phyloP scores from a whole-genome alignment of 2,329 filamentous ascomycete species.

The Neofusicoccum umdonicola region DNA sequence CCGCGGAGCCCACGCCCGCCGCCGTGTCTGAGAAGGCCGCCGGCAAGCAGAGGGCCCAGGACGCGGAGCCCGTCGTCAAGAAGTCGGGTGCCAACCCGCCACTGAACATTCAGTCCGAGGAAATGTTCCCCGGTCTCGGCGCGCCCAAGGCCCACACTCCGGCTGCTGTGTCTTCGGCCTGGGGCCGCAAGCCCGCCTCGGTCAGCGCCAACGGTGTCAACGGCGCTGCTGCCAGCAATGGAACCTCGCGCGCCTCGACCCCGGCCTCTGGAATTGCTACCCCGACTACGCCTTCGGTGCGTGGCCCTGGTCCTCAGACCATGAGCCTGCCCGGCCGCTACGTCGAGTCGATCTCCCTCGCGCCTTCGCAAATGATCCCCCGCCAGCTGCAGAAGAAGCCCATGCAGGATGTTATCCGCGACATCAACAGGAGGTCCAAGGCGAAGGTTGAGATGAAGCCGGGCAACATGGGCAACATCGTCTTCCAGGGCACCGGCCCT shows the following conservation, averaged over 20 bases:
- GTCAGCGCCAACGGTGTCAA: conserved; percentile 50
- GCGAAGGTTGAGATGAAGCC: conserved; percentile 77
- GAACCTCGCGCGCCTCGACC: conserved; percentile 59
- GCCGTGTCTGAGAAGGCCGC: conserved; percentile 62
- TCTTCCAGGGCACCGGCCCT: conserved; percentile 82
- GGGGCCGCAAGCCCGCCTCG: conserved; percentile 66
- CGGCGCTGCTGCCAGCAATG: conserved; percentile 50
- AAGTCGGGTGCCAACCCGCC: conserved; percentile 32
- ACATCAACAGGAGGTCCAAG: conserved; percentile 89
- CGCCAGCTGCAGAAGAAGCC: conserved; percentile 79
- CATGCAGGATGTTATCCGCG: conserved; percentile 78
- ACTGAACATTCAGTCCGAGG: conserved; percentile 82
- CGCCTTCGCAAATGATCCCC: conserved; percentile 73
- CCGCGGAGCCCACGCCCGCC: conserved; percentile 30
- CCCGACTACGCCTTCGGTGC: conserved; percentile 42
- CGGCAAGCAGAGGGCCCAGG: conserved; percentile 65
- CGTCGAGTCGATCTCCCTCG: conserved; percentile 71
- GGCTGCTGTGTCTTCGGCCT: conserved; percentile 67
- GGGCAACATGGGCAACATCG: conserved; percentile 68
- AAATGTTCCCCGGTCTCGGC: conserved; percentile 90
- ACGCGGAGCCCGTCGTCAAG: conserved; percentile 38
- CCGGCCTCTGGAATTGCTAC: conserved; percentile 58
- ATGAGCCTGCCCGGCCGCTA: conserved; percentile 81
- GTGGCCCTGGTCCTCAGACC: conserved; percentile 49
- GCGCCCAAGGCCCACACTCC: conserved; percentile 61